Base-by-base conservation (phyloP, 2,329 filamentous ascomycete genomes). In the Dactylellina parvicollis region DNA sequence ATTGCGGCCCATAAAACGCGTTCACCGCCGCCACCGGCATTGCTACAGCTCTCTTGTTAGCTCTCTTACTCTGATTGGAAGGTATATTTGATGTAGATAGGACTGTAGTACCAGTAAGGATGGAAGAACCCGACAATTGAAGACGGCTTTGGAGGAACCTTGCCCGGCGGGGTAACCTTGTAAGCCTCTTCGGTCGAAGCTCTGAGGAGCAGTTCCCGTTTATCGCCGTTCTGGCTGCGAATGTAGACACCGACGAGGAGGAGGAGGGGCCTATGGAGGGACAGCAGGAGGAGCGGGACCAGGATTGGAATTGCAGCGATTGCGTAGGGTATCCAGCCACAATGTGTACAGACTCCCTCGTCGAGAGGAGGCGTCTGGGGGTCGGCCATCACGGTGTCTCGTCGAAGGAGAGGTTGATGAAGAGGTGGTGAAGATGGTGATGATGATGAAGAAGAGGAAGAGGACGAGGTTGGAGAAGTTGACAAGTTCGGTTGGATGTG, bases 1-100 rank as follows among this genome's bases (percentile, higher is more conserved):
- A 99, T 91, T 9, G 95, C 95, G 64, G 93, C 94, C 92, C 96
- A 99, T 24, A 99, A 87, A 44, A 99, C 95, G 80, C 95, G 86
- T 82, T 99, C 95, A 75, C 95, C 95, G 73, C 95, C 95, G 26
- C 95, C 95, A 62, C 95, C 95, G 55, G 95, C 95, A 83, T 99
- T 98, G 82, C 91, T 95, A 74, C 16, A 5, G 38, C 38, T 5
- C 1, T 24, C 18, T 56, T 46, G 9, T 70, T 49, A 70, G 55
- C 42, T n/a, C 4, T 30, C 32, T 36, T 3, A 5, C 46, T 69
- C 77, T 8, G 36, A 77, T 76, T 36, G 18, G 9, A 28, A 16
- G 34, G 5, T 34, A 22, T 18, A 38, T 30, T 30, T n/a, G n/a
- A 12, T 18, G 30, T 12, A 52, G 4, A 73, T 20, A 46, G 47